Conservation (phyloP, 75 land plant genomes). For the Gnetum montanum region DNA sequence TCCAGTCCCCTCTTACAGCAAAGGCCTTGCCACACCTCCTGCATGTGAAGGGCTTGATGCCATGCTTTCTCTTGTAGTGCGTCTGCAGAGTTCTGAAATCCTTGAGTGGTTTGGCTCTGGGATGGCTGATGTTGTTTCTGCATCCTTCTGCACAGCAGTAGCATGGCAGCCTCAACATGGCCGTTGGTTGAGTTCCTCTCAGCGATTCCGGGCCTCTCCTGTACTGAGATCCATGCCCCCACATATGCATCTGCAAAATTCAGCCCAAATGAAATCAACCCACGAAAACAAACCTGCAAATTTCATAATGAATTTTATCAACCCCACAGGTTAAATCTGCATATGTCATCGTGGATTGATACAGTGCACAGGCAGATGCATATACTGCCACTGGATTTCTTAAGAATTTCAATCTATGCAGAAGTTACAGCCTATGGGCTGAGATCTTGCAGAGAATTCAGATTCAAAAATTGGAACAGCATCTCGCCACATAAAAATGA, state of each 20-base stretch:
- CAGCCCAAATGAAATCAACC: no score
- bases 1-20: conserved; percentile 62
- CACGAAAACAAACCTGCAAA: no score
- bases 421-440: no score
- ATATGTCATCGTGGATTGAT: no score
- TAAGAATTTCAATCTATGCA: no score
- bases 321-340: no score
- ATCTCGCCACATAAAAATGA: no score
- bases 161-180: conserved; percentile 86
- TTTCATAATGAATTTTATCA: no score
- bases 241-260: conserved; percentile 98
- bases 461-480: no score
- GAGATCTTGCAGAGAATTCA: no score
- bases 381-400: no score
- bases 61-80: conserved; percentile 62
- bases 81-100: conserved; percentile 59
- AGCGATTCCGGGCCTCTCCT: conserved; percentile 92
- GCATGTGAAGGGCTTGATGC: conserved; percentile 41
- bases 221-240: conserved; percentile 98
- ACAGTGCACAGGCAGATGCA: no score
- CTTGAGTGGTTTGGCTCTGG: conserved; percentile 45
- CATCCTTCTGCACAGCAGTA: conserved; percentile 67
- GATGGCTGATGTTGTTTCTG: conserved; percentile 55
- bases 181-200: conserved; percentile 84
- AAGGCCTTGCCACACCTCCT: conserved; percentile 49